phyloP scores from a whole-genome alignment of 805 yeast genomes.

The Pichia heedii region DNA sequence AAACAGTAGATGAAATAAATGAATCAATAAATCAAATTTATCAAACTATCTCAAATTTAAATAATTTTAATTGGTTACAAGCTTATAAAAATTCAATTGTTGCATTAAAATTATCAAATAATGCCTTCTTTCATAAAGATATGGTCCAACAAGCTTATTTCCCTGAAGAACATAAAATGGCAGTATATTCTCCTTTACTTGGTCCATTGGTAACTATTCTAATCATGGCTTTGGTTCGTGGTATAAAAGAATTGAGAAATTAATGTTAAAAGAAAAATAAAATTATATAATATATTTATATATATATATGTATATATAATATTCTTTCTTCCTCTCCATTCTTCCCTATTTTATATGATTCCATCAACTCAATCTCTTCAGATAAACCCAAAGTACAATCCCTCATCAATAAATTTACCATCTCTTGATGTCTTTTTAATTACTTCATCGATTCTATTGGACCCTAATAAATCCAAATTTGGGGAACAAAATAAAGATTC shows the following conservation, averaged over 20 bases:
- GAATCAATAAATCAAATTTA: constrained; percentile 34
- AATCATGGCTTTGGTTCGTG: constrained; percentile 40
- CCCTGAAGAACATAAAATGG: constrained; percentile 93
- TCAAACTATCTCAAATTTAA: constrained; percentile 27
- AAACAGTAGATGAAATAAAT: constrained; percentile 51
- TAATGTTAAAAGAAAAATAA: too few species aligned
- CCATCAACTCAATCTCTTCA: too few species aligned
- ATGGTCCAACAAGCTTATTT: constrained; percentile 94
- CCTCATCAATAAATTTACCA: neutral
- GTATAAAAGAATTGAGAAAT: constrained; percentile 29
- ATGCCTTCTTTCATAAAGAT: constrained; percentile 85
- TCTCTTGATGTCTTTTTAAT: constrained; percentile 4
- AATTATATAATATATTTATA: too few species aligned
- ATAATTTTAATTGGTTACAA: constrained; percentile 24
- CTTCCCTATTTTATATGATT: too few species aligned
- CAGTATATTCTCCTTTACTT: constrained; percentile 81
- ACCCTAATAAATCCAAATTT: constrained; percentile 8
- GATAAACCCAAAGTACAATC: neutral
- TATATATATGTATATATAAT: too few species aligned
- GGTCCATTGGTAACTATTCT: constrained; percentile 78
- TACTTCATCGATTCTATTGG: constrained; percentile 5
- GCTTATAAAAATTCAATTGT: constrained; percentile 35
- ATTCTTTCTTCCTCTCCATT: too few species aligned
- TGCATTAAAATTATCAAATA: constrained; percentile 55
- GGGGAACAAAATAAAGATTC: constrained; percentile 9